Evolutionary conservation across 768 basidiomycete species (phyloP).

Genomic region (Sporobolomyces phaffii): DNA sequence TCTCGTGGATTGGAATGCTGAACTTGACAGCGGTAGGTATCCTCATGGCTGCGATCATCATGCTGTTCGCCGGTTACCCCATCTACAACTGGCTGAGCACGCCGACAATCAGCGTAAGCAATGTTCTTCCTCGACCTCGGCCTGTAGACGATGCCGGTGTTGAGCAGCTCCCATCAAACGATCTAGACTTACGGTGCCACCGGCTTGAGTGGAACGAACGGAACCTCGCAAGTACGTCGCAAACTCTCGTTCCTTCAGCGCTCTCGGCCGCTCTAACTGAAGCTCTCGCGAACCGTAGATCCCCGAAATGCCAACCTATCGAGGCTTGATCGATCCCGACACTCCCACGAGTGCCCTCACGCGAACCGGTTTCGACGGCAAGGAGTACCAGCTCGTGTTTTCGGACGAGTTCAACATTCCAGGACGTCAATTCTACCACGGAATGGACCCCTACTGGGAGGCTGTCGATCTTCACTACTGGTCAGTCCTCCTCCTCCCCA

Average conservation of each 20-base stretch:
- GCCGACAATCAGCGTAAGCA: slow-evolving; percentile 37
- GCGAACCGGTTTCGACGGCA: slow-evolving; percentile 67
- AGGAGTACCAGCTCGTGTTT: slow-evolving; percentile 70
- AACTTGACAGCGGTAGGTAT: slow-evolving; percentile 70
- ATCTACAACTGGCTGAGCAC: slow-evolving; percentile 56
- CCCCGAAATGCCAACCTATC: slow-evolving; percentile 43
- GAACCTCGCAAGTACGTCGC: slow-evolving; percentile 60
- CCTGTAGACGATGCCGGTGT: background rate
- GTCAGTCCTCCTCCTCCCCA: slow-evolving; percentile 13
- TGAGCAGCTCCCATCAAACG: background rate
- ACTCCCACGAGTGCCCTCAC: slow-evolving; percentile 60
- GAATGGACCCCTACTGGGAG: slow-evolving; percentile 51
- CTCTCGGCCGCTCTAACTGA: background rate
- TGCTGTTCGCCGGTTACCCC: slow-evolving; percentile 81
- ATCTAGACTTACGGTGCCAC: slow-evolving; percentile 54
- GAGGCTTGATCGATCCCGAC: slow-evolving; percentile 64
- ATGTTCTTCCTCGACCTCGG: background rate
- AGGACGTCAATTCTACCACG: slow-evolving; percentile 64
- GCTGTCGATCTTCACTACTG: slow-evolving; percentile 50
- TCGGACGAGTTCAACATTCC: slow-evolving; percentile 71
- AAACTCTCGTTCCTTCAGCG: slow-evolving; percentile 24
- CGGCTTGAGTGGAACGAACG: slow-evolving; percentile 69
- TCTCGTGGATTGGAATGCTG: slow-evolving; percentile 73
- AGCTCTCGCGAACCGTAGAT: slow-evolving; percentile 57
- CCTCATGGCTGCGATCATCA: slow-evolving; percentile 62